Conservation (phyloP, 106 monocot genomes). For the Posidonia australis region DNA sequence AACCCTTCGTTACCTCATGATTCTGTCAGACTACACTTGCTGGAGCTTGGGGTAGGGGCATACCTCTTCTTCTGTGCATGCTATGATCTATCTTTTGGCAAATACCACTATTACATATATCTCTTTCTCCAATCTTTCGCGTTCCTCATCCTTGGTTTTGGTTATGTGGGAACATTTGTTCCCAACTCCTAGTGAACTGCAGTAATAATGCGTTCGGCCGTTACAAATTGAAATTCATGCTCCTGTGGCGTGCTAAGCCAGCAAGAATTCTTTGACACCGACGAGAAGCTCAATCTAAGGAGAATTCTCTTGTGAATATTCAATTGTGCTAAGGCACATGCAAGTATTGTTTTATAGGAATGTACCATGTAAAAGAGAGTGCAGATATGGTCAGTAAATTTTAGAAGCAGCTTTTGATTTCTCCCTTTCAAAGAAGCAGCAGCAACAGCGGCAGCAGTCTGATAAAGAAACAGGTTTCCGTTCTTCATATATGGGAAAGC, state of each 20-base stretch:
- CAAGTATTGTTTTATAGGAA: conserved; percentile 4
- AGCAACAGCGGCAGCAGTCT: neutral
- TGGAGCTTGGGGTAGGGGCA: conserved; percentile 35
- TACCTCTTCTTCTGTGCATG: conserved; percentile 43
- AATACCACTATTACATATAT: conserved; percentile 39
- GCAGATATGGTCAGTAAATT: neutral
- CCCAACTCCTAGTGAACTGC: conserved; percentile 4
- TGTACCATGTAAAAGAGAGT: conserved; percentile 3
- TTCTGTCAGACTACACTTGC: neutral
- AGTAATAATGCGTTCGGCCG: too few species aligned
- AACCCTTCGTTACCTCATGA: neutral
- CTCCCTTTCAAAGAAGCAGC: neutral
- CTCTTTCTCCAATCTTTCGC: conserved; percentile 43
- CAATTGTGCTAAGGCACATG: too few species aligned
- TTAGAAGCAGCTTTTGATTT: neutral
- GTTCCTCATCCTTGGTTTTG: conserved; percentile 49
- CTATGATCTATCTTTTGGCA: conserved; percentile 41
- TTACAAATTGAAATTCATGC: too few species aligned
- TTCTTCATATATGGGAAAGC: neutral
- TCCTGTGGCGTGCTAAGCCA: neutral
- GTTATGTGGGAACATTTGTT: conserved; percentile 41
- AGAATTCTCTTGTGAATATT: conserved; percentile 9
- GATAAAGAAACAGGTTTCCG: neutral
- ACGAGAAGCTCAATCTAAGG: neutral
- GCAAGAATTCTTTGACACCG: neutral